A percentile compares a stretch with the other conserved stretches of the same genome.
These are phyloP conservation scores for Ammopiptanthus mongolicus DNA, from an alignment of 306 rosid genomes.

Conservation along the genomic window DNA sequence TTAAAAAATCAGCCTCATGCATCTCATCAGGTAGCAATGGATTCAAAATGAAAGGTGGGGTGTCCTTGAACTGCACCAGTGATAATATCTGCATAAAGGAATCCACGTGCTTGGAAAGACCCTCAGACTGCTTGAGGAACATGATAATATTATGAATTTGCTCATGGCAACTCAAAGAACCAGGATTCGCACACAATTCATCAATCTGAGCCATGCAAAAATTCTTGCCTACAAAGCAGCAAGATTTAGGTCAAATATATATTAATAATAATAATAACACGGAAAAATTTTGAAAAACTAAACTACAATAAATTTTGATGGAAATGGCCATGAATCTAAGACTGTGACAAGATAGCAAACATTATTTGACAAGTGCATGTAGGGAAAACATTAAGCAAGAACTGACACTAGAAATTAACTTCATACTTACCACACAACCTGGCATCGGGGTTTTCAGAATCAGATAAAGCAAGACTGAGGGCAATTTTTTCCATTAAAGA, in stretches of 20 bases:
- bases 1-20: slow-evolving; percentile 62
- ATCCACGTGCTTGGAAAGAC: slow-evolving; percentile 83
- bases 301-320: background rate
- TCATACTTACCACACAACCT: slow-evolving; percentile 62
- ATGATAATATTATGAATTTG: slow-evolving; percentile 63
- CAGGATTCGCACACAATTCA: slow-evolving; percentile 62
- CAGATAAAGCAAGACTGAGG: slow-evolving; percentile 82
- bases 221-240: slow-evolving; percentile 55
- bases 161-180: slow-evolving; percentile 52
- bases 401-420: slow-evolving; percentile 6
- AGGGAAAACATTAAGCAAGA: slow-evolving; percentile 8
- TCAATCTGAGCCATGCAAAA: slow-evolving; percentile 85
- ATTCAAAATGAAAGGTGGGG: slow-evolving; percentile 50
- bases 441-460: slow-evolving; percentile 74
- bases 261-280: background rate
- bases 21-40: slow-evolving; percentile 79
- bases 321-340: background rate
- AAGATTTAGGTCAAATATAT: background rate
- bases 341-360: background rate
- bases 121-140: slow-evolving; percentile 83
- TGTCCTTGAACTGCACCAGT: slow-evolving; percentile 65
- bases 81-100: slow-evolving; percentile 95
- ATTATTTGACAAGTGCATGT: background rate
- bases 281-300: background rate
- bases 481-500: slow-evolving; percentile 68